These are phyloP conservation scores for Stachybotrys echinatus DNA, from an alignment of 2,329 filamentous ascomycete genomes.

Conservation along the genomic window DNA sequence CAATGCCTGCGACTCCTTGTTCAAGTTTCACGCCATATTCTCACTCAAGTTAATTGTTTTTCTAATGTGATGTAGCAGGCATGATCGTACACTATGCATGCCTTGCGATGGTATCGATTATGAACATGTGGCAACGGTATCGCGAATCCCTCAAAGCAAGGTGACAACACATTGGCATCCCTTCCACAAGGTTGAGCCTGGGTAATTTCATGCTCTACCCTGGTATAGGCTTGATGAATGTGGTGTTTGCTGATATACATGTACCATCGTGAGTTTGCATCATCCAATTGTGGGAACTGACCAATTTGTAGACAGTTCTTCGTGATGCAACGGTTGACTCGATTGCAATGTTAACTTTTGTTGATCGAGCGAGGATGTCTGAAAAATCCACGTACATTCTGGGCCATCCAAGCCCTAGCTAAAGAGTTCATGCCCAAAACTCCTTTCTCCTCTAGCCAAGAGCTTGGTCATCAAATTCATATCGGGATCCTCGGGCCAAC, in stretches of 20 bases:
- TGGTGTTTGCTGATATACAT: background rate
- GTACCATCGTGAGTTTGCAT: background rate
- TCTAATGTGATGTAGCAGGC: too few species aligned
- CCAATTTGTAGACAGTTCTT: background rate
- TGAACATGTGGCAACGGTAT: too few species aligned
- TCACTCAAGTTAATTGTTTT: too few species aligned
- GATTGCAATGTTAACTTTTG: constrained; percentile 5
- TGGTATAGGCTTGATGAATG: background rate
- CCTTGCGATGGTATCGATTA: too few species aligned
- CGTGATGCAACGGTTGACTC: background rate
- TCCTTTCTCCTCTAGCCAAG: background rate
- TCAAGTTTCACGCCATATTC: too few species aligned
- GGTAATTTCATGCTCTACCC: too few species aligned
- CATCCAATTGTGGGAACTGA: background rate
- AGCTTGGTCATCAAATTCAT: background rate
- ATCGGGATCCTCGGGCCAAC: background rate
- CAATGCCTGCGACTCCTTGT: too few species aligned
- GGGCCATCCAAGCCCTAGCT: background rate
- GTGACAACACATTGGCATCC: too few species aligned
- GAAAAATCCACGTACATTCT: background rate
- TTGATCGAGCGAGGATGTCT: background rate
- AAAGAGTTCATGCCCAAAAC: background rate
- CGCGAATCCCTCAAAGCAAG: too few species aligned
- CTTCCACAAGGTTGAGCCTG: too few species aligned
- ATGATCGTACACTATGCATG: too few species aligned